Percentiles rank a stretch among this genome's conserved stretches.
These are phyloP conservation scores for Inga leiocalycina DNA, from an alignment of 306 rosid genomes.

Conservation along the genomic window DNA sequence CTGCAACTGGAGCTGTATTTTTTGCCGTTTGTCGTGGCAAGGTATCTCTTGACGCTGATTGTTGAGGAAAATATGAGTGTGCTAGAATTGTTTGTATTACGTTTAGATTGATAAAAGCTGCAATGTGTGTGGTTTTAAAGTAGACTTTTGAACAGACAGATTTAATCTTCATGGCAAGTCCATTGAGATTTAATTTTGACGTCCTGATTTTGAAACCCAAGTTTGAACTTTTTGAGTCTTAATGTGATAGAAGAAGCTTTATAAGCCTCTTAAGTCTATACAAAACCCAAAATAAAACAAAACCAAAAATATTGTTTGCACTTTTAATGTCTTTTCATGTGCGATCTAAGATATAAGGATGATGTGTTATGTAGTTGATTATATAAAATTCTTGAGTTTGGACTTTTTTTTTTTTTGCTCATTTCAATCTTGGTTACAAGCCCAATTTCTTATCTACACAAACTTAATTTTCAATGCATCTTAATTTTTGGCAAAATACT, in stretches of 20 bases:
- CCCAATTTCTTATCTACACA: not conserved
- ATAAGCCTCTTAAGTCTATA: not conserved
- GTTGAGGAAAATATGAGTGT: slow-evolving; percentile 11
- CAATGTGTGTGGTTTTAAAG: not conserved
- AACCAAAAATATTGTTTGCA: not conserved
- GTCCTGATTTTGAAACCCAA: not conserved
- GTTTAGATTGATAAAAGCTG: not conserved
- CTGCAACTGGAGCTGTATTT: slow-evolving; percentile 88
- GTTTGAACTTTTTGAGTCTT: not conserved
- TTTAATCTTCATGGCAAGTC: not conserved
- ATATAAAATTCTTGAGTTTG: too few relatives aligned
- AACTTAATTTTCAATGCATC: not conserved
- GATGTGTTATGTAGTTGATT: not conserved
- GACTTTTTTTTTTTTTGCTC: not conserved
- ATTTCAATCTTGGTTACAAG: not conserved
- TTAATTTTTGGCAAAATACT: not conserved
- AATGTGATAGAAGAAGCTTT: not conserved
- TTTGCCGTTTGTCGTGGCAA: slow-evolving; percentile 98
- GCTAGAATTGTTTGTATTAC: slow-evolving; percentile 28
- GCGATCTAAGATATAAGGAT: not conserved
- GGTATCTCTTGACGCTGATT: slow-evolving; percentile 53
- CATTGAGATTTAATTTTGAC: not conserved
- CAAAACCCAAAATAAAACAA: not conserved
- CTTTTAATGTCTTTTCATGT: not conserved
- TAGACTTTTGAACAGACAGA: not conserved